Evolutionary conservation across 1,284 basidiomycete genomes (phyloP), one percentile per base, ranked within the genome.

Genomic region (Ganoderma leucocontextum): DNA sequence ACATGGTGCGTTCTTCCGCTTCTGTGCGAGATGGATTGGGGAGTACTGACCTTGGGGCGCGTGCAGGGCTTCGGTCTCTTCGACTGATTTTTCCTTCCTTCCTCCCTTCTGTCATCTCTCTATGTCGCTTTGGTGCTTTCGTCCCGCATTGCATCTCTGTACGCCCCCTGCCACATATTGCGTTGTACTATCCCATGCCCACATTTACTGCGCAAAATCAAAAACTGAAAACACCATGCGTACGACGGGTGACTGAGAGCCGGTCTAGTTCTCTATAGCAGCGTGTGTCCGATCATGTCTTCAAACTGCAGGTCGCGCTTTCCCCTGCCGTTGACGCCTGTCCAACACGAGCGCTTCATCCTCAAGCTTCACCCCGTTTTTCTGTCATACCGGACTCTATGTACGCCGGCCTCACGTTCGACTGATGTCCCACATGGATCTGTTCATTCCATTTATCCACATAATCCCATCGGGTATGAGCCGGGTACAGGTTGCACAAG

Each of bases 11-110:
- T 85, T 36, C n/a, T 36, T 47, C 60, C 38, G 15, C 47, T 64
- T 63, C 8, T 53, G 19, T 6, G 15, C 39, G 5, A n/a, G 58
- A 15, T 13, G n/a, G 19, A 36, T 22, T 13, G 4, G 44, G n/a
- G 9, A 17, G n/a, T 49, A 64, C 33, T 64, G 53, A 60, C 36
- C 2, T 41, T 3, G 7, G 5, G 36, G 12, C 15, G 7, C 13
- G 9, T 33, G 22, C 73, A 90, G 90, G 91, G 92, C 82, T 93
- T 94, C 86, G 91, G 92, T 86, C 87, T 94, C 70, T 94, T 93
- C 87, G 92, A 94, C 83, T 94, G 86, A 88, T 60, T 17, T 52
- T 41, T 41, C 58, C 19, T 42, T 15, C 13, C 25, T 25, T 42
- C 58, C 25, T 52, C 47, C 47, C 58, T 25, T 59, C 6, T 5